Evolutionary conservation across 2,329 filamentous ascomycete species (phyloP).

Genomic region (Colletotrichum cereale): DNA sequence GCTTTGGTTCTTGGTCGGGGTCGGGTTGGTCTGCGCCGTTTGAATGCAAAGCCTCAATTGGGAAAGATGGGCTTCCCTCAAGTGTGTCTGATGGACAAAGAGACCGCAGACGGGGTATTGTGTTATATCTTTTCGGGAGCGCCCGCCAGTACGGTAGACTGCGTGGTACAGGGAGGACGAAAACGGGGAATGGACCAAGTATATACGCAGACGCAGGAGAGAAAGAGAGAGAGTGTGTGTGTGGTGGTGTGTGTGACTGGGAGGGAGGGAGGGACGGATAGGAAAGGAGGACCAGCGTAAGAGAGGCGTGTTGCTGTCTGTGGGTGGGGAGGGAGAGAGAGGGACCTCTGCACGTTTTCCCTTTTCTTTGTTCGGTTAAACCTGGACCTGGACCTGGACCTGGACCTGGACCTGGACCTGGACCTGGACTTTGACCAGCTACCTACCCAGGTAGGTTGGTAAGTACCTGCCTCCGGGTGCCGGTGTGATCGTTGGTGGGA

Average conservation of each 20-base stretch:
- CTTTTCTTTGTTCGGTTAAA: slow-evolving; percentile 37
- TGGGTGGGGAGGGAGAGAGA: slow-evolving; percentile 2
- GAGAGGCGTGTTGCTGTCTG: slow-evolving; percentile 3
- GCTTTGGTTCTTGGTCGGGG: neutral
- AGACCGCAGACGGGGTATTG: slow-evolving; percentile 12
- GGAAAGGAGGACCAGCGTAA: slow-evolving; percentile 11
- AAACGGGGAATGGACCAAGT: slow-evolving; percentile 38
- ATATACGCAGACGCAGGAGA: slow-evolving; percentile 22
- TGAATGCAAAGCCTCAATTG: slow-evolving; percentile 8
- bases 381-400: slow-evolving; percentile 5
- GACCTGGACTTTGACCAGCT: neutral
- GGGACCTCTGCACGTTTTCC: slow-evolving; percentile 34
- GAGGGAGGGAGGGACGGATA: slow-evolving; percentile 4
- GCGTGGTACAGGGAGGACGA: slow-evolving; percentile 10
- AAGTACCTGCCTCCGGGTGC: neutral
- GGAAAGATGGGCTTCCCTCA: slow-evolving; percentile 23
- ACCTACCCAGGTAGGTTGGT: neutral
- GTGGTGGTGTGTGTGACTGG: slow-evolving; percentile 1
- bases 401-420: slow-evolving; percentile 3
- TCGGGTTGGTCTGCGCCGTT: slow-evolving; percentile 14
- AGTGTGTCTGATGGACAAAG: slow-evolving; percentile 23
- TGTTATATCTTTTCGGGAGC: slow-evolving; percentile 38
- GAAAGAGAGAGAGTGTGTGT: neutral
- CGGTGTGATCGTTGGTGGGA: neutral
- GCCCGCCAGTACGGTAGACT: slow-evolving; percentile 38